These are phyloP conservation scores for Populus euphratica DNA, from an alignment of 345 rosid genomes.

Conservation along the genomic window DNA sequence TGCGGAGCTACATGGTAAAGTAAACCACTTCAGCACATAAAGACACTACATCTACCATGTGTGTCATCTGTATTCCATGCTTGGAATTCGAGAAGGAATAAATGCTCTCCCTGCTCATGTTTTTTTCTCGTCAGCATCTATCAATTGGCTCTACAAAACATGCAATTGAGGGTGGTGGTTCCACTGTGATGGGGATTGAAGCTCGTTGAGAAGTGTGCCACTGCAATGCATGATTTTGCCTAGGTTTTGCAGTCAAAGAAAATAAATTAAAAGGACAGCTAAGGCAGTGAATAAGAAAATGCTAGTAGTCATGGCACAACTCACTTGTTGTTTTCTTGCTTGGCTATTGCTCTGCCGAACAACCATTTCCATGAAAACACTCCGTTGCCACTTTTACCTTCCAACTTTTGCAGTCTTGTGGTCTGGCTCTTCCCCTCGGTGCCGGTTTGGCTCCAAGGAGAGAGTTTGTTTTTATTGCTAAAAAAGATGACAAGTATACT, in stretches of 20 bases:
- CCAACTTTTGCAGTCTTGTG: not conserved
- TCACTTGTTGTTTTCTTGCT: slow-evolving; percentile 12
- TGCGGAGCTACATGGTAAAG: too few relatives aligned
- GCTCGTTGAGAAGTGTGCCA: slow-evolving; percentile 29
- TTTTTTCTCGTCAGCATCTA: not conserved
- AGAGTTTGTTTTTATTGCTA: too few relatives aligned
- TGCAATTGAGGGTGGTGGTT: not conserved
- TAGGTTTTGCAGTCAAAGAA: slow-evolving; percentile 23
- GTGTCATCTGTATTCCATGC: not conserved
- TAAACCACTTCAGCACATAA: not conserved
- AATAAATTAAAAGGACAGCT: not conserved
- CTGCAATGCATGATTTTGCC: not conserved
- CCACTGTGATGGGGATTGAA: slow-evolving; percentile 22
- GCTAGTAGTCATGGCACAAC: not conserved
- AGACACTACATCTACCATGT: not conserved
- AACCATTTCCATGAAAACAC: slow-evolving; percentile 9
- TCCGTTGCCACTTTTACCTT: not conserved
- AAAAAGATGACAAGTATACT: too few relatives aligned
- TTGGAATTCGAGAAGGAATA: slow-evolving; percentile 23
- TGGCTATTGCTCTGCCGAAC: not conserved
- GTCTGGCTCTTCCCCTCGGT: not conserved
- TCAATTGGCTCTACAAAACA: not conserved
- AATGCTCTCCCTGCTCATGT: not conserved
- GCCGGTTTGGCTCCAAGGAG: too few relatives aligned
- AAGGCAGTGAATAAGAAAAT: too few relatives aligned